Conservation (phyloP, 768 basidiomycete genomes). For the Lactarius hatsudake region DNA sequence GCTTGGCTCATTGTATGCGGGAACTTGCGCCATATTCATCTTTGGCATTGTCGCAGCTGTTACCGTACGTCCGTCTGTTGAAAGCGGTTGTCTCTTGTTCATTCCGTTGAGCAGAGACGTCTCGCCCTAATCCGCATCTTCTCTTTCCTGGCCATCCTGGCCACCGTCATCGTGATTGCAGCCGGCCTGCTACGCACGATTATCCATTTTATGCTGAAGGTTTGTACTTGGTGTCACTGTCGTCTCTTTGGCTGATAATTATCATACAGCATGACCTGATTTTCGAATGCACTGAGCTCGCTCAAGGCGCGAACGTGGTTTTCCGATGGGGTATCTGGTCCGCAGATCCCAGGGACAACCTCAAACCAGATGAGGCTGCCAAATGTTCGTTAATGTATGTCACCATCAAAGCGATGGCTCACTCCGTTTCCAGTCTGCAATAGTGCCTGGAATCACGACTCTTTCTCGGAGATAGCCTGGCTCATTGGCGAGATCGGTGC, state of each 20-base stretch:
- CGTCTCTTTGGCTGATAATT: slow-evolving; percentile 4
- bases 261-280: slow-evolving; percentile 53
- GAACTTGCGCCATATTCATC: slow-evolving; percentile 48
- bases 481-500: slow-evolving; percentile 59
- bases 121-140: slow-evolving; percentile 52
- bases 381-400: slow-evolving; percentile 41
- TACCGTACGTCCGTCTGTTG: slow-evolving; percentile 41
- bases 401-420: not conserved
- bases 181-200: slow-evolving; percentile 55
- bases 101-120: slow-evolving; percentile 47
- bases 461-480: slow-evolving; percentile 64
- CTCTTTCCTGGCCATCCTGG: slow-evolving; percentile 48
- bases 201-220: slow-evolving; percentile 69
- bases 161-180: slow-evolving; percentile 48
- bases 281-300: slow-evolving; percentile 47
- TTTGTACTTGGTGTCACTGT: slow-evolving; percentile 28
- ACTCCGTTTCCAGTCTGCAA: slow-evolving; percentile 53
- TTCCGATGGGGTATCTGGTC: slow-evolving; percentile 35
- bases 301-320: slow-evolving; percentile 35
- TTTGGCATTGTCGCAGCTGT: slow-evolving; percentile 53
- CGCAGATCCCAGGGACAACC: slow-evolving; percentile 27
- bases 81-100: not conserved
- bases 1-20: slow-evolving; percentile 57
- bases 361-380: slow-evolving; percentile 39
- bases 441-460: slow-evolving; percentile 56